Percentiles rank a stretch among this genome's conserved stretches.
Conservation (phyloP, 2,329 filamentous ascomycete species). For the Hypoxylon sp. region DNA sequence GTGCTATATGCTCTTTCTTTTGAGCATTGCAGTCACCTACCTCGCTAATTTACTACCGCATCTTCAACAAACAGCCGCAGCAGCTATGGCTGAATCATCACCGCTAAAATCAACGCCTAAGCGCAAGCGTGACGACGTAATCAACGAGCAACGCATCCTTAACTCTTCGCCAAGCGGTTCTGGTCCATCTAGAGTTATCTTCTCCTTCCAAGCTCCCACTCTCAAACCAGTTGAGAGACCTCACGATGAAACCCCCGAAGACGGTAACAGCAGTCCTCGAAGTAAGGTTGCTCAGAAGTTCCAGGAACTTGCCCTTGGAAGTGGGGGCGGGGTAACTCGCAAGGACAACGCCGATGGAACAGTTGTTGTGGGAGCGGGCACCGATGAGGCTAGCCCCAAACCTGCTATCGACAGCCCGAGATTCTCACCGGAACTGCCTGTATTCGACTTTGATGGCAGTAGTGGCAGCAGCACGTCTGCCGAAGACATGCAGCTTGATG, state of each 20-base stretch:
- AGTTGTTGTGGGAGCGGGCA: constrained; percentile 30
- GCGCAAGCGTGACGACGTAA: constrained; percentile 60
- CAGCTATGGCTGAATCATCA: constrained; percentile 45
- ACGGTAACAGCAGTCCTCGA: constrained; percentile 67
- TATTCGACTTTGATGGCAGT: constrained; percentile 53
- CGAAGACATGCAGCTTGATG: constrained; percentile 51
- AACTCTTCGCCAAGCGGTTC: constrained; percentile 47
- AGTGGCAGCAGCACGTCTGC: constrained; percentile 25
- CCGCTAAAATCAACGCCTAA: constrained; percentile 59
- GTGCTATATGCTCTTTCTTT: constrained; percentile 9
- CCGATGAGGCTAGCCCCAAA: constrained; percentile 38
- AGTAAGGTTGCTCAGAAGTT: constrained; percentile 68
- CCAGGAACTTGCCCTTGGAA: constrained; percentile 63
- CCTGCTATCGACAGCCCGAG: constrained; percentile 23
- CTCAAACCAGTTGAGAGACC: constrained; percentile 43
- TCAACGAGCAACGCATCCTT: constrained; percentile 51
- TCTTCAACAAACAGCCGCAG: neutral
- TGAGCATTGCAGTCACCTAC: constrained; percentile 1
- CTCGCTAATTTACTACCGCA: constrained; percentile 6
- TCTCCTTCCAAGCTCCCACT: constrained; percentile 62
- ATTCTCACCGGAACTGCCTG: constrained; percentile 42
- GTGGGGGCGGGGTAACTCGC: constrained; percentile 62
- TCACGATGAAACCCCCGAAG: constrained; percentile 53
- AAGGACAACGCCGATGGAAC: constrained; percentile 43
- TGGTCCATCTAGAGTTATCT: constrained; percentile 51